phyloP scores from a whole-genome alignment of 208 protist genomes.

The Crithidia brevicula region DNA sequence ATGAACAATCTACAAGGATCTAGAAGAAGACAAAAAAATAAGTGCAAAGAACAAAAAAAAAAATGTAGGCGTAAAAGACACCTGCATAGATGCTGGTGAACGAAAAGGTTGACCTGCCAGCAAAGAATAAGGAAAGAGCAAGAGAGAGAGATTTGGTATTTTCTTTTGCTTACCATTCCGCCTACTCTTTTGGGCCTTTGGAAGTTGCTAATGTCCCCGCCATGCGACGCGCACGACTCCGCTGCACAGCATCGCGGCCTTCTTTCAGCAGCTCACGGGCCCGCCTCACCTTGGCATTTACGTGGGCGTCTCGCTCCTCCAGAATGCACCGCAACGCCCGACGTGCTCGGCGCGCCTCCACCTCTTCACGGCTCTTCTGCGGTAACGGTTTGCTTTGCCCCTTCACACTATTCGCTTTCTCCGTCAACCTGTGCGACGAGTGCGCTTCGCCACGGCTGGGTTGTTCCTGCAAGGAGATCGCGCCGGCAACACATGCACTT shows the following conservation, averaged over 20 bases:
- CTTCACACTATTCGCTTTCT: too few relatives aligned
- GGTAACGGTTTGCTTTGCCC: neutral
- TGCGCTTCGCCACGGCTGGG: too few relatives aligned
- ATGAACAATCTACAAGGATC: neutral
- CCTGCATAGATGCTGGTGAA: too few relatives aligned
- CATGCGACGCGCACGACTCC: slow-evolving; percentile 16
- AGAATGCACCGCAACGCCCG: slow-evolving; percentile 21
- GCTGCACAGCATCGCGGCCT: slow-evolving; percentile 12
- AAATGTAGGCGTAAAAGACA: neutral
- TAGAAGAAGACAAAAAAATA: neutral
- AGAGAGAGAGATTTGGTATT: neutral
- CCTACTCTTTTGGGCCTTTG: neutral
- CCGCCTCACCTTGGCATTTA: slow-evolving; percentile 29
- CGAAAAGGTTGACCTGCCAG: too few relatives aligned
- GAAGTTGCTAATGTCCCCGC: neutral
- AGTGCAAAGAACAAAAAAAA: neutral
- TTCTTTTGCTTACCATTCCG: neutral
- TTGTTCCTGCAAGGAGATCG: too few relatives aligned
- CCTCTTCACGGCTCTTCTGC: neutral
- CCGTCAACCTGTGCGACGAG: too few relatives aligned
- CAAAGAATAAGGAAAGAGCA: slow-evolving; percentile 1
- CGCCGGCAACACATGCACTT: too few relatives aligned
- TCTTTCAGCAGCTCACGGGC: slow-evolving; percentile 30
- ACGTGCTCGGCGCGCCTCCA: slow-evolving; percentile 16
- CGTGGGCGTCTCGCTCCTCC: slow-evolving; percentile 25